Evolutionary conservation across 805 yeast species (phyloP).

Genomic region (Wickerhamiella alocasiicola): DNA sequence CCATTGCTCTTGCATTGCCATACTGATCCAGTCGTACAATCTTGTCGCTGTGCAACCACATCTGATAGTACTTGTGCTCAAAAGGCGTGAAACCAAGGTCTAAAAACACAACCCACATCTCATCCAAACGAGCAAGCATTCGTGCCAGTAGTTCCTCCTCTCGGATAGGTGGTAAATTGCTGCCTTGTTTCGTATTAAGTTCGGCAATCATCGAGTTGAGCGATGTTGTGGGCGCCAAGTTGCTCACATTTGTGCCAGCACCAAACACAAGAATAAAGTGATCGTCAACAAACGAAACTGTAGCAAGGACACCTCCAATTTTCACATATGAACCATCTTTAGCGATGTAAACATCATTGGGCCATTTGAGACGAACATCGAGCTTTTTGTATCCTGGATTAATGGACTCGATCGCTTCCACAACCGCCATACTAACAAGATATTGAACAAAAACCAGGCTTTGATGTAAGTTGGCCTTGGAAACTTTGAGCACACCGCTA

Average conservation of each 20-base stretch:
- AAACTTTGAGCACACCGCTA: constrained; percentile 55
- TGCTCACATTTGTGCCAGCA: constrained; percentile 72
- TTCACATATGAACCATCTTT: constrained; percentile 43
- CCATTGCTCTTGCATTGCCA: constrained; percentile 42
- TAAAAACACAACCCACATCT: constrained; percentile 40
- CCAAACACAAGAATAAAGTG: constrained; percentile 66
- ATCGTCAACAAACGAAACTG: constrained; percentile 52
- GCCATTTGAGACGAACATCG: constrained; percentile 88
- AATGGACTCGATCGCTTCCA: constrained; percentile 60
- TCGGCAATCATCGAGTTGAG: constrained; percentile 54
- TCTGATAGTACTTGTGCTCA: constrained; percentile 55
- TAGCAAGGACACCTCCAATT: constrained; percentile 74
- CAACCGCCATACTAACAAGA: constrained; percentile 66
- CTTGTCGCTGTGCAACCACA: constrained; percentile 80
- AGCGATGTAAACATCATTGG: constrained; percentile 76
- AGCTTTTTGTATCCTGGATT: constrained; percentile 56
- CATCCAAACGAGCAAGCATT: constrained; percentile 52
- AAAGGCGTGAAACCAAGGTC: constrained; percentile 56
- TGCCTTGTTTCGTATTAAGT: constrained; percentile 40
- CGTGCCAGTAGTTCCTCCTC: constrained; percentile 49
- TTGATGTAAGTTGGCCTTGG: constrained; percentile 35
- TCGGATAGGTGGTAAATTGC: constrained; percentile 35
- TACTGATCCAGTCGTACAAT: constrained; percentile 52
- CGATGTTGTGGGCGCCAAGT: constrained; percentile 87
- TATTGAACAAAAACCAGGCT: constrained; percentile 80